Evolutionary conservation across 2,329 filamentous ascomycete genomes (phyloP), one percentile per base, ranked within the genome.

Genomic region (Neofusicoccum parvum): DNA sequence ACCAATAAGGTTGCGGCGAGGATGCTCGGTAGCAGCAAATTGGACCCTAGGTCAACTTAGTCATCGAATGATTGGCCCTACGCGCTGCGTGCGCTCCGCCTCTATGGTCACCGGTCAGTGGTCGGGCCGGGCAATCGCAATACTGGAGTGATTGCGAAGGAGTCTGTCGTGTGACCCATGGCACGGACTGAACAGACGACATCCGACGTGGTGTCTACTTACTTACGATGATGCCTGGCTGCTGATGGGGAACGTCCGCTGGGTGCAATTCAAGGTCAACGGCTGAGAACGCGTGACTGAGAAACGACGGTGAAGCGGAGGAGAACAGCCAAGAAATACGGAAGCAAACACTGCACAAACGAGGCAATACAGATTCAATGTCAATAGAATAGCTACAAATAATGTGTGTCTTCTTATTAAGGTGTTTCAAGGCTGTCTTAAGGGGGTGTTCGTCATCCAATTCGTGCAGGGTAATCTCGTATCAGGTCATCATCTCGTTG

Each of bases 81-180:
- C 20, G 20, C 15, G 34, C 50, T 41, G 53, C 54, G 14, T 45
- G 54, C 15, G 56, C 41, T 17, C 43, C 45, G 56, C 23, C 39
- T 59, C 20, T 45, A 9, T 27, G 43, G 56, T 43, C 56, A 60
- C 56, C 56, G 56, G 56, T 60, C 43, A 60, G 56, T 27, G 41
- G 27, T 48, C 43, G 56, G 56, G 43, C 56, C 32, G 56, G 56
- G 56, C 56, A 60, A 60, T 60, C 56, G 43, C 43, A 60, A 48
- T 60, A 60, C 56, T 36, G 56, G 43, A 15, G n/a, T 60, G 56
- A 60, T 60, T 60, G 56, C 56, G 34, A 60, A 48, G 56, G 41
- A 23, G 56, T 17, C 54, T 60, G 56, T 60, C 56, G 45, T 60
- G 56, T 60, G 56, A 60, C 56, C 32, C 10, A 3, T 12, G 56